A percentile compares a stretch with the other conserved stretches of the same genome.
Conservation (phyloP, 768 basidiomycete species). For the Termitomyces heimii region DNA sequence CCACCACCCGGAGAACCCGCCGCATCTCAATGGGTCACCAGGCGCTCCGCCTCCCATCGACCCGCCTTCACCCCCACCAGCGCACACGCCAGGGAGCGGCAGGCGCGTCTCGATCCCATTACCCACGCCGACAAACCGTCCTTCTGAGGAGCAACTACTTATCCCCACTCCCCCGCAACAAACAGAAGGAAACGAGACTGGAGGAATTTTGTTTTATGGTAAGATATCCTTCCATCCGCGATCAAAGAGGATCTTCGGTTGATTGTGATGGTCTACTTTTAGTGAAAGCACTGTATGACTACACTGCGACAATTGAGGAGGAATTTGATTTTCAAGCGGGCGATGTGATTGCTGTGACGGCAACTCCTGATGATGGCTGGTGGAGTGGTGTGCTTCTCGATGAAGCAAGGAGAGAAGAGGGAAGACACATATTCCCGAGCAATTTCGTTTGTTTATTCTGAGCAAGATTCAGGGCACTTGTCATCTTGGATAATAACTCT, state of each 20-base stretch:
- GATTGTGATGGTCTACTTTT: background rate
- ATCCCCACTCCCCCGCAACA: slow-evolving; percentile 20
- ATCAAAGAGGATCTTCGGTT: background rate
- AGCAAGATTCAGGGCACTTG: background rate
- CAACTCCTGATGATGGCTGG: slow-evolving; percentile 96
- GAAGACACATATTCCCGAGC: slow-evolving; percentile 79
- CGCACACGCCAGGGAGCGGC: background rate
- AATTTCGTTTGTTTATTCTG: slow-evolving; percentile 82
- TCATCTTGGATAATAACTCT: background rate
- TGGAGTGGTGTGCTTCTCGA: slow-evolving; percentile 89
- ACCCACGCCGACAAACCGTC: slow-evolving; percentile 7
- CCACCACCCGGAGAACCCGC: background rate
- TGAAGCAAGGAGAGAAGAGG: slow-evolving; percentile 61
- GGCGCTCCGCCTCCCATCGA: slow-evolving; percentile 26
- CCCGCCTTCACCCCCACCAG: slow-evolving; percentile 9
- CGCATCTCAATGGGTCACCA: slow-evolving; percentile 18
- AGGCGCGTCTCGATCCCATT: slow-evolving; percentile 11
- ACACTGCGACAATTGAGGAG: slow-evolving; percentile 76
- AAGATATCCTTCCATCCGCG: slow-evolving; percentile 19
- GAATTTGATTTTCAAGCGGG: slow-evolving; percentile 95
- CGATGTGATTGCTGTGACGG: slow-evolving; percentile 95
- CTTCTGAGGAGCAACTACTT: slow-evolving; percentile 10
- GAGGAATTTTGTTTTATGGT: slow-evolving; percentile 82
- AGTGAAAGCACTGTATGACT: slow-evolving; percentile 91
- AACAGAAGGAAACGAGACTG: slow-evolving; percentile 16